Conservation (phyloP, 1,139 yeast genomes). For the Arxiozyma heterogenica region DNA sequence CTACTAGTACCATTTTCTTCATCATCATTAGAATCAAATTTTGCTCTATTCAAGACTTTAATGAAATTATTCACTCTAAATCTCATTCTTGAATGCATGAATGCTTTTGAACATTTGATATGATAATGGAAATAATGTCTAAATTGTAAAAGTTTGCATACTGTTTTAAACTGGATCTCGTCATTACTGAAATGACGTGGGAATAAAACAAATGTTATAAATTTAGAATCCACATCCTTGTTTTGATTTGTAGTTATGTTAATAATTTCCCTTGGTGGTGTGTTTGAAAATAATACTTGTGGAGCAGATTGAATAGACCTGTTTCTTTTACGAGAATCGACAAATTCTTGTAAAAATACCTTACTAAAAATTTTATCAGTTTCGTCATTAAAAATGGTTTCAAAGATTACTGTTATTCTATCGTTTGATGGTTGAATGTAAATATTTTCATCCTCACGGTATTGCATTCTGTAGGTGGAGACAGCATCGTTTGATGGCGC, state of each 20-base stretch:
- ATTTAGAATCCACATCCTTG: constrained; percentile 34
- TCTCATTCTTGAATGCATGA: constrained; percentile 97
- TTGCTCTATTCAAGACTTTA: constrained; percentile 92
- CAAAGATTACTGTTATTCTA: constrained; percentile 91
- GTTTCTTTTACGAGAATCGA: constrained; percentile 89
- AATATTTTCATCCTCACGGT: constrained; percentile 89
- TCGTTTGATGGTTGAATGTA: constrained; percentile 89
- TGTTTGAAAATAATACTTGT: constrained; percentile 88
- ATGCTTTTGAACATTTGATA: constrained; percentile 95
- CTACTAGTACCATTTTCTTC: constrained; percentile 10
- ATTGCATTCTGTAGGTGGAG: constrained; percentile 56
- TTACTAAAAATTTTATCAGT: constrained; percentile 93
- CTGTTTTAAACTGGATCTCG: constrained; percentile 58
- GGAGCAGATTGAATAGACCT: constrained; percentile 97
- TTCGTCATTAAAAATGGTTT: constrained; percentile 91
- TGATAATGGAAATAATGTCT: constrained; percentile 97
- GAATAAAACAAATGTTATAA: constrained; percentile 67
- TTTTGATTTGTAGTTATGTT: neutral
- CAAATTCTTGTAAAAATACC: constrained; percentile 93
- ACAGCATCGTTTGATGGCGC: constrained; percentile 19
- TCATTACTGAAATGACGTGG: constrained; percentile 40
- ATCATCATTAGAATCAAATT: constrained; percentile 78
- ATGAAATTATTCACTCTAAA: constrained; percentile 86
- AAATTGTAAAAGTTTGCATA: constrained; percentile 73
- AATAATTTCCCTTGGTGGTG: constrained; percentile 86